Evolutionary conservation across 257 asterid species (phyloP).

Genomic region (Solanum pimpinellifolium): DNA sequence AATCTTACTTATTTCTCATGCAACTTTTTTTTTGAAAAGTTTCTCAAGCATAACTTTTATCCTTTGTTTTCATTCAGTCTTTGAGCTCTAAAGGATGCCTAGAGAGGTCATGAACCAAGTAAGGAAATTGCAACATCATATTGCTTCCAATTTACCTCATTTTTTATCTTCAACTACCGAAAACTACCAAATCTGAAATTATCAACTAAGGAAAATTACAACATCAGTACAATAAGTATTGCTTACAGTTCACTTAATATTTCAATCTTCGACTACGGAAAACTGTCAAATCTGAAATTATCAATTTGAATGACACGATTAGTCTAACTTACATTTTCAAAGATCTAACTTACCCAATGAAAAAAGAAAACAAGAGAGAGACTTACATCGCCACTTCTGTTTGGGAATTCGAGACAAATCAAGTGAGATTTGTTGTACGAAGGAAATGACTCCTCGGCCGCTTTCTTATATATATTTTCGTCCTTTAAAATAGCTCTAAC

Average conservation of each 20-base stretch:
- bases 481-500: conserved; percentile 56
- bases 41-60: background rate
- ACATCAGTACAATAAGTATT: background rate
- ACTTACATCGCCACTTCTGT: conserved; percentile 89
- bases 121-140: background rate
- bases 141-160: background rate
- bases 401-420: conserved; percentile 76
- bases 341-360: background rate
- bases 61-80: background rate
- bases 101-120: background rate
- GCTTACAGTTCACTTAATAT: background rate
- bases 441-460: conserved; percentile 80
- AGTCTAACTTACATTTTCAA: background rate
- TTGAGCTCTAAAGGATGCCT: background rate
- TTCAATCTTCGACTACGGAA: background rate
- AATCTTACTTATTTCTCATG: background rate
- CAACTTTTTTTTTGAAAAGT: background rate
- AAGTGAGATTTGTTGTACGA: conserved; percentile 75
- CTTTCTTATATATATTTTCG: conserved; percentile 47
- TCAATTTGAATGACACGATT: background rate
- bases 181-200: background rate
- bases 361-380: conserved; percentile 1
- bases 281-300: background rate
- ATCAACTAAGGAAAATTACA: background rate
- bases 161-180: background rate